Conservation (phyloP, 2,329 filamentous ascomycete genomes). For the Hirsutella minnesotensis region DNA sequence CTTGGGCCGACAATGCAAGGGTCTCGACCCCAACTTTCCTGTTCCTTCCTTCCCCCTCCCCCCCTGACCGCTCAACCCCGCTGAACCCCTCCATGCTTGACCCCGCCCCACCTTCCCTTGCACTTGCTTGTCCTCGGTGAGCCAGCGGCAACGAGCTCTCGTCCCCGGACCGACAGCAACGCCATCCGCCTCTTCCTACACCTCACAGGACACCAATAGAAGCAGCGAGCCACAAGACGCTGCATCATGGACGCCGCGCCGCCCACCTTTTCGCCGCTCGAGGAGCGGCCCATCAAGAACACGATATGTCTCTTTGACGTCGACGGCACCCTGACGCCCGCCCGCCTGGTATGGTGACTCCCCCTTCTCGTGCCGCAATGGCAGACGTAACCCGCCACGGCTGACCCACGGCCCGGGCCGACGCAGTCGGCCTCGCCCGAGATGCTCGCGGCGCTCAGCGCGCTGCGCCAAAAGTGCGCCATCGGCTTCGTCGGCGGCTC, state of each 20-base stretch:
- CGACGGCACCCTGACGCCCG: conserved; percentile 78
- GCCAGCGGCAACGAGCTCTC: too few species aligned
- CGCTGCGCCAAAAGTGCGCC: conserved; percentile 74
- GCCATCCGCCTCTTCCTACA: too few species aligned
- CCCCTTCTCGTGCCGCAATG: too few species aligned
- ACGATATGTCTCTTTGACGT: conserved; percentile 96
- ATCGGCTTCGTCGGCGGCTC: conserved; percentile 91
- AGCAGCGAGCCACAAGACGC: too few species aligned
- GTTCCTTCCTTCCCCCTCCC: too few species aligned
- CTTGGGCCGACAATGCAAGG: too few species aligned
- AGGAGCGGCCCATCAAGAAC: conserved; percentile 78
- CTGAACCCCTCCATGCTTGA: too few species aligned
- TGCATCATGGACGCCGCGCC: conserved; percentile 29
- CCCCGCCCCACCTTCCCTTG: too few species aligned
- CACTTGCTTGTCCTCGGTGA: too few species aligned
- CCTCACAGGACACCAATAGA: too few species aligned
- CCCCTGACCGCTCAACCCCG: too few species aligned
- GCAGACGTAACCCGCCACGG: background rate
- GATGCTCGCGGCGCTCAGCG: conserved; percentile 69
- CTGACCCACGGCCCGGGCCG: background rate
- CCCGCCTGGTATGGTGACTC: conserved; percentile 56
- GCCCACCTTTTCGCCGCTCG: conserved; percentile 57
- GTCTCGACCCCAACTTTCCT: too few species aligned
- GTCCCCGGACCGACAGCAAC: background rate
- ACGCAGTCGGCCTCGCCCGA: conserved; percentile 54